phyloP scores from a whole-genome alignment of 257 asterid species.

The Salvia splendens region DNA sequence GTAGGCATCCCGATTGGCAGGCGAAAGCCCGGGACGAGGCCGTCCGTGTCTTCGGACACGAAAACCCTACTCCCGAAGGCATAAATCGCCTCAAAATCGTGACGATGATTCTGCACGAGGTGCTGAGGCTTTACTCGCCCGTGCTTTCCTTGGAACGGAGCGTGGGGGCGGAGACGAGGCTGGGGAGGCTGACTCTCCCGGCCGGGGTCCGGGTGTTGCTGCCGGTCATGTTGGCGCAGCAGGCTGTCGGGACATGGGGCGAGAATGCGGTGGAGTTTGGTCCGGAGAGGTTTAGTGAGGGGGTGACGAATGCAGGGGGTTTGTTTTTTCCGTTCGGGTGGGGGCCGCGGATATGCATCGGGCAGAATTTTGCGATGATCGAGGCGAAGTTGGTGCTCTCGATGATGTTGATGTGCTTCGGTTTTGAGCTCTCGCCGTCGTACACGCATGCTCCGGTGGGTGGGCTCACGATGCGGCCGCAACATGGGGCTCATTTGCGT shows the following conservation, averaged over 20 bases:
- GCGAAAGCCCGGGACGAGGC: slow-evolving; percentile 48
- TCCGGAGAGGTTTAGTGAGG: slow-evolving; percentile 42
- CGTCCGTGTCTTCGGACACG: slow-evolving; percentile 32
- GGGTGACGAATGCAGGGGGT: slow-evolving; percentile 39
- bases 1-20: slow-evolving; percentile 54
- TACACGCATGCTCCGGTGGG: slow-evolving; percentile 42
- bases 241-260: slow-evolving; percentile 40
- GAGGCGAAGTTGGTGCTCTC: slow-evolving; percentile 43
- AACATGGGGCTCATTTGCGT: slow-evolving; percentile 43
- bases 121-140: slow-evolving; percentile 43
- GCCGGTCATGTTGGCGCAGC: slow-evolving; percentile 30
- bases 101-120: slow-evolving; percentile 49
- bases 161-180: slow-evolving; percentile 29
- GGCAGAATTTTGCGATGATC: slow-evolving; percentile 41
- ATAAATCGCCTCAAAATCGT: slow-evolving; percentile 47
- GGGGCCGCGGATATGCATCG: slow-evolving; percentile 48
- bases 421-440: slow-evolving; percentile 41
- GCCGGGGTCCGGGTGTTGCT: slow-evolving; percentile 31
- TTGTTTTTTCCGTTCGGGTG: slow-evolving; percentile 49
- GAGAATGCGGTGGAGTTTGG: slow-evolving; percentile 46
- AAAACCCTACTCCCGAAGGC: slow-evolving; percentile 36
- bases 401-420: slow-evolving; percentile 41
- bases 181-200: slow-evolving; percentile 37
- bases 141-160: slow-evolving; percentile 2
- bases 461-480: slow-evolving; percentile 33